phyloP scores from a whole-genome alignment of 1,284 basidiomycete species.

The Austroboletus rostrupii region DNA sequence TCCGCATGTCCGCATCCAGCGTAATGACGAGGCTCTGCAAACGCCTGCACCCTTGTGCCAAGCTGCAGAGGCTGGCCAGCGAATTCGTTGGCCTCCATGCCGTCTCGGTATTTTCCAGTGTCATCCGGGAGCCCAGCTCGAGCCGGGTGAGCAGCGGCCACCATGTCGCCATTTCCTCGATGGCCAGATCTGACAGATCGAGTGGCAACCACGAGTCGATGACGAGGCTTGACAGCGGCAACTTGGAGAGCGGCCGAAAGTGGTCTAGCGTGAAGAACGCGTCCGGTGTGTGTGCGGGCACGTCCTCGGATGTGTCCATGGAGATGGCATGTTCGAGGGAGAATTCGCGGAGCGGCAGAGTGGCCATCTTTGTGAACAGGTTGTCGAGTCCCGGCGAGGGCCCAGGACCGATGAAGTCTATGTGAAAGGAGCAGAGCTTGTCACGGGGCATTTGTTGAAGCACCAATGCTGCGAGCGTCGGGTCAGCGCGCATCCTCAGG shows the following conservation, averaged over 20 bases:
- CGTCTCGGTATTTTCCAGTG: constrained; percentile 21
- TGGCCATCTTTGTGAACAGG: constrained; percentile 37
- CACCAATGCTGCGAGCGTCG: constrained; percentile 19
- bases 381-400: constrained; percentile 35
- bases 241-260: constrained; percentile 20
- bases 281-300: constrained; percentile 4
- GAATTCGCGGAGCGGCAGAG: constrained; percentile 36
- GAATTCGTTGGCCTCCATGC: constrained; percentile 33
- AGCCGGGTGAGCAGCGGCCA: constrained; percentile 45
- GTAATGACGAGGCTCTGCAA: constrained; percentile 39
- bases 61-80: constrained; percentile 30
- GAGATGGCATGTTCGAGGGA: constrained; percentile 43
- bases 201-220: constrained; percentile 41
- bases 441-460: constrained; percentile 31
- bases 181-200: constrained; percentile 37
- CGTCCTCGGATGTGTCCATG: constrained; percentile 24
- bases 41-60: constrained; percentile 35
- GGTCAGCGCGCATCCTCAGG: too few relatives aligned
- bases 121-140: constrained; percentile 37
- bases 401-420: constrained; percentile 35
- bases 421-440: constrained; percentile 37
- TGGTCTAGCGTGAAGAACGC: constrained; percentile 21
- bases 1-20: constrained; percentile 22
- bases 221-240: constrained; percentile 37
- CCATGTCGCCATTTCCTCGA: constrained; percentile 40